These are phyloP conservation scores for Aspergillus indologenus DNA, from an alignment of 495 filamentous ascomycete species.

Conservation along the genomic window DNA sequence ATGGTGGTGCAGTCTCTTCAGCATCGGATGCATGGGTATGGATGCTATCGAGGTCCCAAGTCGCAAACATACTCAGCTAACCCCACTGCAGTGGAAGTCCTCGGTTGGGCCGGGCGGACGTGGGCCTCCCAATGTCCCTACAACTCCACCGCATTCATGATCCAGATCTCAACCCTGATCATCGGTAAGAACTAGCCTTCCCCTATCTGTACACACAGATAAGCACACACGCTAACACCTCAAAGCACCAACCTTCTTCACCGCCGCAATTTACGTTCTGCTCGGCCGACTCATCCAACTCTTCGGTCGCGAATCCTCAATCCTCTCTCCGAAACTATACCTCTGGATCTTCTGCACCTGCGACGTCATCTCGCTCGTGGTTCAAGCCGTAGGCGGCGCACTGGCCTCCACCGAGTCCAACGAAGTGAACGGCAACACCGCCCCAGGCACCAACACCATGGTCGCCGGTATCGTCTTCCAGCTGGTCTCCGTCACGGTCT, in stretches of 20 bases:
- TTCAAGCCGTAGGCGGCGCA: constrained; percentile 56
- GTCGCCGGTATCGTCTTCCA: constrained; percentile 59
- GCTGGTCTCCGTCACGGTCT: constrained; percentile 48
- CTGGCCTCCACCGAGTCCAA: constrained; percentile 44
- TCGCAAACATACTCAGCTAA: not conserved
- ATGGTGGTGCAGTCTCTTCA: constrained; percentile 53
- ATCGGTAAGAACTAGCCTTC: constrained; percentile 36
- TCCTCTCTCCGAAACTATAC: constrained; percentile 47
- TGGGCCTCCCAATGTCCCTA: constrained; percentile 57
- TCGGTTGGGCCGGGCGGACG: constrained; percentile 59
- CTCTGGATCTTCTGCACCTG: constrained; percentile 53
- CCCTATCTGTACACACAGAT: not conserved
- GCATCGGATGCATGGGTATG: constrained; percentile 47
- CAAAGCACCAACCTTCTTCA: constrained; percentile 57
- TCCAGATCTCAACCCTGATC: constrained; percentile 64
- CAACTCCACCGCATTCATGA: constrained; percentile 50
- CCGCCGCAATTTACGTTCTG: constrained; percentile 57
- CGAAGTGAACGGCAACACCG: constrained; percentile 39
- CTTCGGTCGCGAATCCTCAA: constrained; percentile 46
- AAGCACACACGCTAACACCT: not conserved
- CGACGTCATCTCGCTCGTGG: constrained; percentile 52
- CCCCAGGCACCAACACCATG: constrained; percentile 53
- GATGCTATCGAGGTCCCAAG: not conserved
- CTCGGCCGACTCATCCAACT: constrained; percentile 52
- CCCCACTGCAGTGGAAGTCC: constrained; percentile 42